phyloP scores from a whole-genome alignment of 768 basidiomycete species.

The Dioszegia aurantiaca region DNA sequence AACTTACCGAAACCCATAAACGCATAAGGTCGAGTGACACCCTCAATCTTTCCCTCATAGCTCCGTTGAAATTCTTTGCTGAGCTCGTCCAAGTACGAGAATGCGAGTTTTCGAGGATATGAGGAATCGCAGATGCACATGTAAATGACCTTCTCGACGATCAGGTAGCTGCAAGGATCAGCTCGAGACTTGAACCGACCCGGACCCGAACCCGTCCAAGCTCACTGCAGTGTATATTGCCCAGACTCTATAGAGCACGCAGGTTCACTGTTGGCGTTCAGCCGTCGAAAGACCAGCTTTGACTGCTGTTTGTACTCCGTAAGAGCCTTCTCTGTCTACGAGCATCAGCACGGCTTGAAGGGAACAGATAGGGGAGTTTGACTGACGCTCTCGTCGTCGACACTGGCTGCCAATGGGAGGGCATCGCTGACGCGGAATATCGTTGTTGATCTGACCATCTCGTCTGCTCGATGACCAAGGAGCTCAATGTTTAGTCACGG shows the following conservation, averaged over 20 bases:
- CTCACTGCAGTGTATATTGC: conserved; percentile 91
- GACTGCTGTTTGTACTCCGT: conserved; percentile 99
- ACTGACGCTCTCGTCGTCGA: conserved; percentile 89
- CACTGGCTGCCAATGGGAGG: conserved; percentile 87
- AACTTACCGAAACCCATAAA: conserved; percentile 92
- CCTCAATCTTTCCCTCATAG: conserved; percentile 90
- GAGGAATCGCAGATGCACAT: conserved; percentile 94
- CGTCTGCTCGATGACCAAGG: too few relatives aligned
- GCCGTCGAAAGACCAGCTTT: conserved; percentile 90
- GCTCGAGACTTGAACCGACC: neutral
- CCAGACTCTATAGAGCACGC: conserved; percentile 96
- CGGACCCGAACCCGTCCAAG: conserved; percentile 29
- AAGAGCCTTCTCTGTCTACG: conserved; percentile 83
- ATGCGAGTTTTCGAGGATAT: conserved; percentile 93
- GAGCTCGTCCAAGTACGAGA: conserved; percentile 94
- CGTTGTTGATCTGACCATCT: conserved; percentile 51
- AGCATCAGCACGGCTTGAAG: conserved; percentile 1
- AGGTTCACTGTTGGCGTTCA: conserved; percentile 90
- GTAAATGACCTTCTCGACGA: conserved; percentile 89
- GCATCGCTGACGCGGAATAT: conserved; percentile 52
- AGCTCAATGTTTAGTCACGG: neutral
- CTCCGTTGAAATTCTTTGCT: conserved; percentile 91
- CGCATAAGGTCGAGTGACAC: conserved; percentile 92
- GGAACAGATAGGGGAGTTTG: neutral
- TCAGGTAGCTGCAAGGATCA: conserved; percentile 71